Evolutionary conservation across 2,329 filamentous ascomycete species (phyloP).

Genomic region (Aspergillus aculeatus): DNA sequence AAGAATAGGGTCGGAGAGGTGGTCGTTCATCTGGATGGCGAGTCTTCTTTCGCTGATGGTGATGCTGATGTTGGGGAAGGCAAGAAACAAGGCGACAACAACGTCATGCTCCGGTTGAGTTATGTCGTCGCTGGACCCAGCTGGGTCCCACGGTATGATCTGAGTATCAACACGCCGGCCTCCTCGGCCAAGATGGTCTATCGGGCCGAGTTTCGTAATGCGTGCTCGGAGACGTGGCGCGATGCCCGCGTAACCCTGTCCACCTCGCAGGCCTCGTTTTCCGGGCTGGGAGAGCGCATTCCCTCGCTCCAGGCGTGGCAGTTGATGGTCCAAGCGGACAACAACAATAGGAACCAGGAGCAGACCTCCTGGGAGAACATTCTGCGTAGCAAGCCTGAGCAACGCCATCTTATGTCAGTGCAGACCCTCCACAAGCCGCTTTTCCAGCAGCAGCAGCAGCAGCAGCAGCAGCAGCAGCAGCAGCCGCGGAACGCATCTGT

Average conservation of each 20-base stretch:
- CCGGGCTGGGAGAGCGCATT: constrained; percentile 55
- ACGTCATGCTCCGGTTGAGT: constrained; percentile 49
- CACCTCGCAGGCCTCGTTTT: constrained; percentile 61
- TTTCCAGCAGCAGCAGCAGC: neutral
- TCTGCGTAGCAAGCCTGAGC: constrained; percentile 15
- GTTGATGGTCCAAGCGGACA: constrained; percentile 46
- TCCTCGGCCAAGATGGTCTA: constrained; percentile 58
- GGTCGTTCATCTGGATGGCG: constrained; percentile 36
- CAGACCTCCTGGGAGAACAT: constrained; percentile 18
- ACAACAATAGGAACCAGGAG: constrained; percentile 11
- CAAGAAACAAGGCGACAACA: constrained; percentile 12
- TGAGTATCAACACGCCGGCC: constrained; percentile 58
- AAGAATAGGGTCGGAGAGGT: constrained; percentile 35
- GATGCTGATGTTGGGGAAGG: constrained; percentile 10
- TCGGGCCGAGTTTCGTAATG: constrained; percentile 62
- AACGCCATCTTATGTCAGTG: neutral
- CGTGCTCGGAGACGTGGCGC: constrained; percentile 63
- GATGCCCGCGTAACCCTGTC: constrained; percentile 62
- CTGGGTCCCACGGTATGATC: constrained; percentile 63
- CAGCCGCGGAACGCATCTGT: too few species aligned
- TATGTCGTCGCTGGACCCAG: constrained; percentile 60
- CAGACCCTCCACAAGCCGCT: neutral
- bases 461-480: constrained; percentile 9
- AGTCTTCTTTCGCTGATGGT: neutral
- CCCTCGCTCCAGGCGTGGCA: constrained; percentile 59